These are phyloP conservation scores for Trypethelium eluteriae DNA, from an alignment of 495 filamentous ascomycete genomes.

Conservation along the genomic window DNA sequence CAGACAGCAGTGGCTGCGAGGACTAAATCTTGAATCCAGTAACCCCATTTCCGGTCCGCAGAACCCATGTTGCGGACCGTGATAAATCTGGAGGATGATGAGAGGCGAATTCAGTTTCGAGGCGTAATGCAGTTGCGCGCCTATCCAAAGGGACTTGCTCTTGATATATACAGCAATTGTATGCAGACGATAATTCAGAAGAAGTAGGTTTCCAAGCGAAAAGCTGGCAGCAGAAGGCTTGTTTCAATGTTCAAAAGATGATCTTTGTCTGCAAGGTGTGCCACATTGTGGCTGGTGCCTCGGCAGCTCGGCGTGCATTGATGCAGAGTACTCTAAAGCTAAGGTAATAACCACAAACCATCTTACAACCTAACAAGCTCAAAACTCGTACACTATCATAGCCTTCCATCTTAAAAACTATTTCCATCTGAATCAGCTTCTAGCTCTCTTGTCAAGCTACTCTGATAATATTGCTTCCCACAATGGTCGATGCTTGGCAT, in stretches of 20 bases:
- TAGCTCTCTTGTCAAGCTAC: neutral
- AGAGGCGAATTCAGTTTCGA: neutral
- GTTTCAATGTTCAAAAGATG: too few species aligned
- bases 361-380: too few species aligned
- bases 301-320: too few species aligned
- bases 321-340: too few species aligned
- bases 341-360: too few species aligned
- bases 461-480: neutral
- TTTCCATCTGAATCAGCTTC: neutral
- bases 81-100: neutral
- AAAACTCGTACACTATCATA: too few species aligned
- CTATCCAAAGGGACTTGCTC: neutral
- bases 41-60: constrained; percentile 28
- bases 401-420: too few species aligned
- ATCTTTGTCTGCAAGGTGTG: too few species aligned
- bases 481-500: neutral
- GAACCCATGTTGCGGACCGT: constrained; percentile 17
- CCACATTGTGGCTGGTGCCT: too few species aligned
- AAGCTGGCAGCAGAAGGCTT: too few species aligned
- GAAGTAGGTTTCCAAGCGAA: too few species aligned
- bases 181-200: too few species aligned
- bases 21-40: constrained; percentile 40
- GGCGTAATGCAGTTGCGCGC: neutral
- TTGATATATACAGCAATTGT: neutral
- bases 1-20: constrained; percentile 40